phyloP scores from a whole-genome alignment of 192 early-diverging fungal species.

The Geranomyces michiganensis region DNA sequence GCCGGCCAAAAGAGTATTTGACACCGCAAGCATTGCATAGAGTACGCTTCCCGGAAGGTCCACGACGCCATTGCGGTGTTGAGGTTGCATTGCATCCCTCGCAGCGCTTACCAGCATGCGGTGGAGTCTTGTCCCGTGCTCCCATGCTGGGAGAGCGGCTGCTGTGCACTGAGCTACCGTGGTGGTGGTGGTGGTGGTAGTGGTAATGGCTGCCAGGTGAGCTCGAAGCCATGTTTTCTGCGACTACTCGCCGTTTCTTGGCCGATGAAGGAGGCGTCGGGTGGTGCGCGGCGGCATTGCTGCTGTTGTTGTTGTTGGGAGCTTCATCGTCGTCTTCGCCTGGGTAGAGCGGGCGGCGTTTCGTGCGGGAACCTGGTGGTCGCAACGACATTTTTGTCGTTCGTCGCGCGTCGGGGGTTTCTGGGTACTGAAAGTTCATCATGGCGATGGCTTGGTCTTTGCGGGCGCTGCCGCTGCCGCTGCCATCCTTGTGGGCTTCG shows the following conservation, averaged over 20 bases:
- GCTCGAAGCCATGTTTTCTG: background rate
- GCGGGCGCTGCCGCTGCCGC: background rate
- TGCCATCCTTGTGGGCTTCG: slow-evolving; percentile 8
- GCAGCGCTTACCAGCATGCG: slow-evolving; percentile 42
- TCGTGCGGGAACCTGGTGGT: slow-evolving; percentile 27
- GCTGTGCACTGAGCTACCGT: background rate
- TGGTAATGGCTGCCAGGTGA: background rate
- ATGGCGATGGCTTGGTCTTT: background rate
- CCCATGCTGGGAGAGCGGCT: slow-evolving; percentile 9
- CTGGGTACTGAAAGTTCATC: background rate
- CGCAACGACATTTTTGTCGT: slow-evolving; percentile 33
- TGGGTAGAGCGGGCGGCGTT: slow-evolving; percentile 23
- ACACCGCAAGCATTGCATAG: slow-evolving; percentile 94
- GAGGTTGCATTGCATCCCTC: slow-evolving; percentile 76
- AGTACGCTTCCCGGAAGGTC: slow-evolving; percentile 86
- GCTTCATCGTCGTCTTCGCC: slow-evolving; percentile 35
- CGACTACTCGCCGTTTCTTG: background rate
- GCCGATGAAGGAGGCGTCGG: slow-evolving; percentile 8
- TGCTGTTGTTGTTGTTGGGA: slow-evolving; percentile 15
- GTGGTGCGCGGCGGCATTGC: slow-evolving; percentile 3
- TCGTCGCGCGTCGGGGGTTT: slow-evolving; percentile 14
- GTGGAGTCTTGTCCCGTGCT: slow-evolving; percentile 30
- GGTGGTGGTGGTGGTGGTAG: background rate
- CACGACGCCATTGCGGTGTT: slow-evolving; percentile 94
- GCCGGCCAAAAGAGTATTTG: slow-evolving; percentile 49